phyloP scores from a whole-genome alignment of 768 basidiomycete genomes.

The Boletus sp. region DNA sequence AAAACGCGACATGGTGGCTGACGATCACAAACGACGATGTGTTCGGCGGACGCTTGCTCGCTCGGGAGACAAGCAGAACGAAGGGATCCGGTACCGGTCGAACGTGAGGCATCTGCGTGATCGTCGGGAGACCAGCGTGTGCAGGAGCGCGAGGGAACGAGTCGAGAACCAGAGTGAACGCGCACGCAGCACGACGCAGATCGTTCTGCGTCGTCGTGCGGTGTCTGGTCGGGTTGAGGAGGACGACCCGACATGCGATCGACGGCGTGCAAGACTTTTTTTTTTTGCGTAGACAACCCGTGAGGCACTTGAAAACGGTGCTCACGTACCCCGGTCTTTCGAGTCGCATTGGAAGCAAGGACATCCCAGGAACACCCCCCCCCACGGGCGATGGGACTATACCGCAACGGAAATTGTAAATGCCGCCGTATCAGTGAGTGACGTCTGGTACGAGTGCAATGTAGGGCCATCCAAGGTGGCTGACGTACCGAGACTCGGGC shows the following conservation, averaged over 20 bases:
- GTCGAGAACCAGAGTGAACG: background rate
- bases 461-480: no score
- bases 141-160: background rate
- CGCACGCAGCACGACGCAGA: slow-evolving; percentile 18
- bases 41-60: slow-evolving; percentile 3
- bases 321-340: background rate
- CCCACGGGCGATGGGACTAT: background rate
- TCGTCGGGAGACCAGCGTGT: background rate
- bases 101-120: slow-evolving; percentile 7
- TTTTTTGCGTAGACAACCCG: background rate
- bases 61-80: no score
- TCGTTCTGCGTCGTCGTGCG: slow-evolving; percentile 13
- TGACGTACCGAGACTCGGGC: no score
- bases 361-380: no score
- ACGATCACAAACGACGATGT: slow-evolving; percentile 20
- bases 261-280: background rate
- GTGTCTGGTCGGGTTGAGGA: slow-evolving; percentile 18
- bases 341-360: background rate
- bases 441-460: background rate
- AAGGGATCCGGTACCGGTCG: slow-evolving; percentile 21
- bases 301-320: background rate
- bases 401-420: background rate
- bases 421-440: background rate
- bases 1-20: background rate
- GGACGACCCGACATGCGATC: background rate